Percentiles rank a stretch among this genome's conserved stretches.
phyloP scores from a whole-genome alignment of 2,329 filamentous ascomycete species.

The Penicillium sp. region DNA sequence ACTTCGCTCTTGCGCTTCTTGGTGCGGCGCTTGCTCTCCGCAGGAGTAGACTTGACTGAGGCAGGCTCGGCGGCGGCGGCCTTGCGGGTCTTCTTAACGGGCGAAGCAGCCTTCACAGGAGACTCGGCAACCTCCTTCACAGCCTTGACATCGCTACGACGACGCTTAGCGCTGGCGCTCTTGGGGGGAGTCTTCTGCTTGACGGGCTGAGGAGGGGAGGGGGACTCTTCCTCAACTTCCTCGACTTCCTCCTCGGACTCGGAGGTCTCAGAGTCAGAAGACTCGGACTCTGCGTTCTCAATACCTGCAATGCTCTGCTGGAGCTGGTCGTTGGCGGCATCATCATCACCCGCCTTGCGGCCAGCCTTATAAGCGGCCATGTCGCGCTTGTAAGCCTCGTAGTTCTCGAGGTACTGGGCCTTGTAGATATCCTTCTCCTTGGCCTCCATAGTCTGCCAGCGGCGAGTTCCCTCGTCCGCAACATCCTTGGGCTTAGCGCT shows the following conservation, averaged over 20 bases:
- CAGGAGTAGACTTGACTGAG: conserved; percentile 41
- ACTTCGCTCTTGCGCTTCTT: conserved; percentile 58
- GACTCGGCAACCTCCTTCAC: conserved; percentile 41
- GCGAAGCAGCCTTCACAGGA: conserved; percentile 36
- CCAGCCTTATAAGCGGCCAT: conserved; percentile 63
- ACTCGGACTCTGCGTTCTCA: conserved; percentile 29
- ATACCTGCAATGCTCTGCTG: conserved; percentile 50
- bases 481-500: conserved; percentile 83
- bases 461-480: conserved; percentile 81
- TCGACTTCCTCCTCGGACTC: conserved; percentile 29
- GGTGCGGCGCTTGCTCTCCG: conserved; percentile 45
- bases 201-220: conserved; percentile 42
- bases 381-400: conserved; percentile 62
- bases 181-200: conserved; percentile 51
- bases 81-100: conserved; percentile 24
- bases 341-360: conserved; percentile 52
- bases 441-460: conserved; percentile 80
- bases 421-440: conserved; percentile 71
- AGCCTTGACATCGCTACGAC: conserved; percentile 48
- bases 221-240: conserved; percentile 43
- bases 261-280: conserved; percentile 30
- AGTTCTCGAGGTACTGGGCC: conserved; percentile 62
- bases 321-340: conserved; percentile 48
- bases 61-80: conserved; percentile 18
- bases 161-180: conserved; percentile 50